Conservation (phyloP, 768 basidiomycete species). For the Suillus ampliporus region DNA sequence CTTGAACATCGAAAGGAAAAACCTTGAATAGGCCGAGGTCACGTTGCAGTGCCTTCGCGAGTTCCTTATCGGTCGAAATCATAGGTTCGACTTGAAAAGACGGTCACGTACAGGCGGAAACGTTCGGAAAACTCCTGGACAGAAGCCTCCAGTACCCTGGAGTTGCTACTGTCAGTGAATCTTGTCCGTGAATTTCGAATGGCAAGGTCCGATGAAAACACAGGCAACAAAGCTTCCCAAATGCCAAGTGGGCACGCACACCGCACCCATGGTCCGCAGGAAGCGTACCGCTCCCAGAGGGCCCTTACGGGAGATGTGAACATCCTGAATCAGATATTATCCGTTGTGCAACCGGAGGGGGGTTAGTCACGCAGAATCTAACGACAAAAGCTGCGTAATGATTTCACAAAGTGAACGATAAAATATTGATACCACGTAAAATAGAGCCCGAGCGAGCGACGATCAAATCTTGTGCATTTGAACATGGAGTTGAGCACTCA, state of each 20-base stretch:
- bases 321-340: background rate
- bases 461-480: background rate
- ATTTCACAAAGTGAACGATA: background rate
- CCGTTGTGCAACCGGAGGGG: background rate
- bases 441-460: no score
- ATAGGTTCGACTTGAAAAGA: background rate
- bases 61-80: background rate
- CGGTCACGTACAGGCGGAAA: background rate
- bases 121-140: background rate
- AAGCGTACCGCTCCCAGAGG: background rate
- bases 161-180: background rate
- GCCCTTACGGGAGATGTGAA: background rate
- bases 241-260: background rate
- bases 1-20: background rate
- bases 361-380: background rate
- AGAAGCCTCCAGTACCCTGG: background rate
- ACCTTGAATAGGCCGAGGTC: background rate
- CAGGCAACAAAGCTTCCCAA: background rate
- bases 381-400: background rate
- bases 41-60: constrained; percentile 6
- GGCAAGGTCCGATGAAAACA: background rate
- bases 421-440: background rate
- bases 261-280: background rate
- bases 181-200: background rate
- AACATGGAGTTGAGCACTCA: background rate